Evolutionary conservation across 768 basidiomycete genomes (phyloP).

Genomic region (Serendipita sp.): DNA sequence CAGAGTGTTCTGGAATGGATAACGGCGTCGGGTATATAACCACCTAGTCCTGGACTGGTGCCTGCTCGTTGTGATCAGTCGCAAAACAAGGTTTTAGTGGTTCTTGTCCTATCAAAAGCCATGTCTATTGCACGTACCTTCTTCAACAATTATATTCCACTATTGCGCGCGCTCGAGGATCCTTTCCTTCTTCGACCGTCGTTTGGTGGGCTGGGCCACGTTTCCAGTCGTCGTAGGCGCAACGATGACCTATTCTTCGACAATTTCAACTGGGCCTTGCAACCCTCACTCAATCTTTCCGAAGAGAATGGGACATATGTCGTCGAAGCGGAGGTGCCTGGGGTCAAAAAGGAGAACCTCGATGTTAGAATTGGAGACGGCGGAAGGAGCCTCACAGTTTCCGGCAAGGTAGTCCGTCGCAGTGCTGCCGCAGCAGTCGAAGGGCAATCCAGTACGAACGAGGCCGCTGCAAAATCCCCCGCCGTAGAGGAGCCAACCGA

Average conservation of each 20-base stretch:
- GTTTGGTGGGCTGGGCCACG: conserved; percentile 11
- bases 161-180: conserved; percentile 59
- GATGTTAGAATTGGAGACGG: conserved; percentile 55
- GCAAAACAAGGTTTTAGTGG: too few relatives aligned
- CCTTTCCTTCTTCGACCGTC: conserved; percentile 33
- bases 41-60: too few relatives aligned
- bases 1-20: too few relatives aligned
- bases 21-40: too few relatives aligned
- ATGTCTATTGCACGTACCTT: conserved; percentile 58
- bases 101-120: too few relatives aligned
- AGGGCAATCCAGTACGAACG: neutral
- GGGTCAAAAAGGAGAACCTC: conserved; percentile 62
- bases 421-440: neutral
- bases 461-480: conserved; percentile 12
- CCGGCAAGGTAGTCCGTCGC: conserved; percentile 37
- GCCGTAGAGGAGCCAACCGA: too few relatives aligned
- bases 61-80: too few relatives aligned
- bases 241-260: conserved; percentile 11
- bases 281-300: conserved; percentile 48
- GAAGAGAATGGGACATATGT: conserved; percentile 51
- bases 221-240: conserved; percentile 20
- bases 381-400: conserved; percentile 55
- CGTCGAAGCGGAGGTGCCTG: conserved; percentile 64
- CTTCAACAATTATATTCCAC: conserved; percentile 37
- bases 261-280: neutral